Evolutionary conservation across 441 rosid species (phyloP).

Genomic region (Hypseocharis bilobata): DNA sequence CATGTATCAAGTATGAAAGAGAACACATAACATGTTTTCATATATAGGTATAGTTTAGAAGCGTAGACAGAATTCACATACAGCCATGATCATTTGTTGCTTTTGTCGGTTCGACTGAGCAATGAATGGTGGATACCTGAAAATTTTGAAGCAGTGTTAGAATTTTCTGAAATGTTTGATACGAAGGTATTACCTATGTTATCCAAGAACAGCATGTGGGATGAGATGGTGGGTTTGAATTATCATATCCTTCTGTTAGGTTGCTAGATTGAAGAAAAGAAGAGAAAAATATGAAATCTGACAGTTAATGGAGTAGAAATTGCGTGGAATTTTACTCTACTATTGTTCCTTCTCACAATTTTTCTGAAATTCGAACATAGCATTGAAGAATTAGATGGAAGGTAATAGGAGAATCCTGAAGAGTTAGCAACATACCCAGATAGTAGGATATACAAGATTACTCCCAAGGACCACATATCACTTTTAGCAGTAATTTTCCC

Average conservation of each 20-base stretch:
- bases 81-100: slow-evolving; percentile 55
- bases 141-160: not conserved
- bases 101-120: slow-evolving; percentile 59
- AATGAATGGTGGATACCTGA: slow-evolving; percentile 62
- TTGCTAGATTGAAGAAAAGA: not conserved
- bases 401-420: too few species aligned
- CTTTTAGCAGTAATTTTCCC: slow-evolving; percentile 45
- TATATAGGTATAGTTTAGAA: not conserved
- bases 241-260: not conserved
- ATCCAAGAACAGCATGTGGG: not conserved
- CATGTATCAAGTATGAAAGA: not conserved
- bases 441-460: slow-evolving; percentile 53
- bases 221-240: not conserved
- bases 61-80: slow-evolving; percentile 17
- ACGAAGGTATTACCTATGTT: not conserved
- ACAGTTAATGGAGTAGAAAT: too few species aligned
- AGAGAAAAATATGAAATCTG: not conserved
- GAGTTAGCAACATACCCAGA: slow-evolving; percentile 39
- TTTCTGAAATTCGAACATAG: not conserved
- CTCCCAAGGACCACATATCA: slow-evolving; percentile 70
- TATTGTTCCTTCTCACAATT: too few species aligned
- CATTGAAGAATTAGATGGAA: not conserved
- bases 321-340: too few species aligned
- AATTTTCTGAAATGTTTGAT: not conserved
- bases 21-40: not conserved